phyloP scores from a whole-genome alignment of 805 yeast genomes.

The Candida ulmi region DNA sequence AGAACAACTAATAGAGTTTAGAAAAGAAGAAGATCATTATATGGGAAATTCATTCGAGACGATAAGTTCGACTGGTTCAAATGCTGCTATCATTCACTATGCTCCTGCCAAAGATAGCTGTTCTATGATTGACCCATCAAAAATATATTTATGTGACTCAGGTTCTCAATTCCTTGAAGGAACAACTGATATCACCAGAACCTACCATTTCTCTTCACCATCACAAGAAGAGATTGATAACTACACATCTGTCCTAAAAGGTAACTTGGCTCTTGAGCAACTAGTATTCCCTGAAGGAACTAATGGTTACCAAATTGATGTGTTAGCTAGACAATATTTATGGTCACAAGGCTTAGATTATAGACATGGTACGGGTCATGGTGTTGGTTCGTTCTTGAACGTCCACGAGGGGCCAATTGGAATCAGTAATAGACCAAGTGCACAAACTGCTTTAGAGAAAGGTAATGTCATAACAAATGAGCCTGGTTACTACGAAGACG shows the following conservation, averaged over 20 bases:
- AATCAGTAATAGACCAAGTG: constrained; percentile 49
- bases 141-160: constrained; percentile 76
- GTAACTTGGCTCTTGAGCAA: constrained; percentile 81
- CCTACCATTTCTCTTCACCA: constrained; percentile 63
- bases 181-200: constrained; percentile 93
- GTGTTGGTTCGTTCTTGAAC: constrained; percentile 85
- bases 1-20: constrained; percentile 47
- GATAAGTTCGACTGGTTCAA: constrained; percentile 70
- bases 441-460: constrained; percentile 45
- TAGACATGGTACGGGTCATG: constrained; percentile 96
- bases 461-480: constrained; percentile 87
- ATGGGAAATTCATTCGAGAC: constrained; percentile 72
- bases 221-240: constrained; percentile 51
- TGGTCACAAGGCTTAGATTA: constrained; percentile 83
- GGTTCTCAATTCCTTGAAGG: constrained; percentile 94
- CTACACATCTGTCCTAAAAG: constrained; percentile 85
- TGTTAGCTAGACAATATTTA: constrained; percentile 74
- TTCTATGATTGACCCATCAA: constrained; percentile 56
- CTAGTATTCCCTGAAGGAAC: constrained; percentile 74
- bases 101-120: constrained; percentile 57
- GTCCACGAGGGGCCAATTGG: constrained; percentile 96
- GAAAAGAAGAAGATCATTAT: constrained; percentile 49
- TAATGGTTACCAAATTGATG: constrained; percentile 72
- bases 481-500: constrained; percentile 91
- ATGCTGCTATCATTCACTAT: constrained; percentile 73